Evolutionary conservation across 371 early-diverging fungal genomes (phyloP).

Genomic region (Massospora cicadina): DNA sequence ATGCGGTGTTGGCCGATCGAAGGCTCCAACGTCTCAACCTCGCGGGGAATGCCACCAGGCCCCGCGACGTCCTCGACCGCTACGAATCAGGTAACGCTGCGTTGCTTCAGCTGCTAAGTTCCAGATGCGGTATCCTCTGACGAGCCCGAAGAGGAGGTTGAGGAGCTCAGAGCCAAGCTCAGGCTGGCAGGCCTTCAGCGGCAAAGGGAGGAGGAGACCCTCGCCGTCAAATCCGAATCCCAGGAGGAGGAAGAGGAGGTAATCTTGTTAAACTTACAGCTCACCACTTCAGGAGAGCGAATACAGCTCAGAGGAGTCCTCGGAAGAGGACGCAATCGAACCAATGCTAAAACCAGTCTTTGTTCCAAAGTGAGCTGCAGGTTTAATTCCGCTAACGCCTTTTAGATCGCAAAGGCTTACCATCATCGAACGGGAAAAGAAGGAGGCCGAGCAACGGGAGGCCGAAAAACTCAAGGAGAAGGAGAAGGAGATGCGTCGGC

Average conservation of each 20-base stretch:
- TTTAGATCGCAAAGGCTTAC: constrained; percentile 43
- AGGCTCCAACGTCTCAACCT: constrained; percentile 6
- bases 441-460: constrained; percentile 42
- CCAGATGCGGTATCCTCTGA: neutral
- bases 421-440: constrained; percentile 36
- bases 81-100: neutral
- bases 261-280: neutral
- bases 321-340: constrained; percentile 21
- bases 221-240: constrained; percentile 3
- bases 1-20: neutral
- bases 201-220: neutral
- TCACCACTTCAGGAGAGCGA: constrained; percentile 19
- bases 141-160: neutral
- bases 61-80: neutral
- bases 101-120: neutral
- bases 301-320: constrained; percentile 26
- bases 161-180: neutral
- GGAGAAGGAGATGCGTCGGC: constrained; percentile 32
- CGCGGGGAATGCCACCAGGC: neutral
- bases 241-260: constrained; percentile 15
- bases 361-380: constrained; percentile 61
- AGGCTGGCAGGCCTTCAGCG: neutral
- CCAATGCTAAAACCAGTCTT: constrained; percentile 60
- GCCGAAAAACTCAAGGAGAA: constrained; percentile 26
- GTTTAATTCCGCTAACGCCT: constrained; percentile 19